Percentiles rank a stretch among this genome's conserved stretches.
These are phyloP conservation scores for Aspergillus sp. DNA, from an alignment of 2,329 filamentous ascomycete genomes.

Conservation along the genomic window DNA sequence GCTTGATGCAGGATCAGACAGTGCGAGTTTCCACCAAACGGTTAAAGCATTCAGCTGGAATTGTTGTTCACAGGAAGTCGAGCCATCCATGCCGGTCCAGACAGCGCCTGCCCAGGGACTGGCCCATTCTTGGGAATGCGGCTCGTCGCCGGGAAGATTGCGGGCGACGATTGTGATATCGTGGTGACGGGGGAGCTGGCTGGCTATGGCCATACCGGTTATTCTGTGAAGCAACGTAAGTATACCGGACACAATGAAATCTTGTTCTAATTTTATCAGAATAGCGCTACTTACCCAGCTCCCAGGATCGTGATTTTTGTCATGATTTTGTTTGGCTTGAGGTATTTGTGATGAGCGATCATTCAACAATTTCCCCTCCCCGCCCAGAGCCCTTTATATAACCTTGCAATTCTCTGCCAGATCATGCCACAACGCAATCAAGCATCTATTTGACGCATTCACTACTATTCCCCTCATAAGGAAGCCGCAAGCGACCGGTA, in stretches of 20 bases:
- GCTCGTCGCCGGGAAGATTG: conserved; percentile 32
- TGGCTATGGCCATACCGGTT: conserved; percentile 10
- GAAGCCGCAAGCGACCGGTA: not conserved
- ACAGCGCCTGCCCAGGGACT: conserved; percentile 36
- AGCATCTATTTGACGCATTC: not conserved
- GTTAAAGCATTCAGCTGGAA: conserved; percentile 26
- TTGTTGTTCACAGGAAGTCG: conserved; percentile 19
- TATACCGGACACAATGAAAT: too few species aligned
- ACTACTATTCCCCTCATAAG: not conserved
- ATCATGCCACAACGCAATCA: not conserved
- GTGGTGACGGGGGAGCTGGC: conserved; percentile 1
- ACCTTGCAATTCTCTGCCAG: not conserved
- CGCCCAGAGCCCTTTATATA: not conserved
- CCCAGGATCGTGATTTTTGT: conserved; percentile 16
- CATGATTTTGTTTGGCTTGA: not conserved
- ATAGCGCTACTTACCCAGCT: not conserved
- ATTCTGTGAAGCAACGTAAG: conserved; percentile 1
- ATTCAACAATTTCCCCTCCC: not conserved
- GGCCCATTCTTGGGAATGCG: conserved; percentile 21
- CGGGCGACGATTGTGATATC: conserved; percentile 34
- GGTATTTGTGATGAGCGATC: not conserved
- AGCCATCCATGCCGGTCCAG: conserved; percentile 26
- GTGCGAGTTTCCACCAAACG: conserved; percentile 7
- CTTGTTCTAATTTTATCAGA: not conserved
- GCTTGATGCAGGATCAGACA: conserved; percentile 12